A percentile compares a stretch with the other conserved stretches of the same genome.
These are phyloP conservation scores for Hortiboletus flavorubellus DNA, from an alignment of 768 basidiomycete genomes.

Conservation along the genomic window DNA sequence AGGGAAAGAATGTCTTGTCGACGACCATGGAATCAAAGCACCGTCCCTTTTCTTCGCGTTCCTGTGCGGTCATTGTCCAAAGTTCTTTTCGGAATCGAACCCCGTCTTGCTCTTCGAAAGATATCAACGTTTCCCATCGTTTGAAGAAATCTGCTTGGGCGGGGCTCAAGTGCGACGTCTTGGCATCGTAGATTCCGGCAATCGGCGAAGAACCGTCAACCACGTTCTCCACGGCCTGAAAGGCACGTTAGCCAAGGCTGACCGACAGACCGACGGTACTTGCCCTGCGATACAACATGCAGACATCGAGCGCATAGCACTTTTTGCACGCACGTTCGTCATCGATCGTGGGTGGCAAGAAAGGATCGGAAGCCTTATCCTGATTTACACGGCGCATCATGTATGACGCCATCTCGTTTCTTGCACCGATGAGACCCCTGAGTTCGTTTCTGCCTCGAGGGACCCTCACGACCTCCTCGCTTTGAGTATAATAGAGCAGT, in stretches of 20 bases:
- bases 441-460: slow-evolving; percentile 80
- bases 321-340: slow-evolving; percentile 71
- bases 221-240: slow-evolving; percentile 67
- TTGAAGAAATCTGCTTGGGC: slow-evolving; percentile 76
- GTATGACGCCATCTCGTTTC: slow-evolving; percentile 84
- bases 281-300: slow-evolving; percentile 93
- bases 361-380: slow-evolving; percentile 41
- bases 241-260: slow-evolving; percentile 1
- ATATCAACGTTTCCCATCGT: slow-evolving; percentile 84
- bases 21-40: slow-evolving; percentile 84
- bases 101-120: slow-evolving; percentile 85
- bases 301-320: slow-evolving; percentile 81
- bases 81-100: slow-evolving; percentile 84
- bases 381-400: slow-evolving; percentile 51
- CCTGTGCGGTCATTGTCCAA: slow-evolving; percentile 84
- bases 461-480: slow-evolving; percentile 81
- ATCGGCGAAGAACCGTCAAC: slow-evolving; percentile 52
- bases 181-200: slow-evolving; percentile 66
- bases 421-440: slow-evolving; percentile 69
- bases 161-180: slow-evolving; percentile 75
- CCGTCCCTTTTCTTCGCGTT: slow-evolving; percentile 78
- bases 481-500: slow-evolving; percentile 91
- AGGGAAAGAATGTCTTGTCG: slow-evolving; percentile 39
- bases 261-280: slow-evolving; percentile 1
- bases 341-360: slow-evolving; percentile 87